Percentiles rank a stretch among this genome's conserved stretches.
Conservation (phyloP, 73 alveolate species). For the Tetrahymena thermophila region DNA sequence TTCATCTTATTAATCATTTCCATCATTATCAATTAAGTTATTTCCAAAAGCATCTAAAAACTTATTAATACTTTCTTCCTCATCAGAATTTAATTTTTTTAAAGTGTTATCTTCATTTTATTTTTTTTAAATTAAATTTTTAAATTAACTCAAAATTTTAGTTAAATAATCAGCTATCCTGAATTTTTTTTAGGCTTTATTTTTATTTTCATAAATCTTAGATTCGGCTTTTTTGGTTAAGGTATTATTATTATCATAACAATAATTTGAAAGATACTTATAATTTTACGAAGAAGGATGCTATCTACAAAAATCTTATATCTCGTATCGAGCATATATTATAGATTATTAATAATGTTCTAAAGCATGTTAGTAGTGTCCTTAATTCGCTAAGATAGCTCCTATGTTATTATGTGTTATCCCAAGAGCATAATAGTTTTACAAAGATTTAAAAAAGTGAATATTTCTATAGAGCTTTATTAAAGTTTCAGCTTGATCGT, state of each 20-base stretch:
- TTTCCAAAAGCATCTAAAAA: background rate
- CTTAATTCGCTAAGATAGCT: background rate
- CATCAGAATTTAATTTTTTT: background rate
- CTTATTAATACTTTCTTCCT: background rate
- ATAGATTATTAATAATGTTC: background rate
- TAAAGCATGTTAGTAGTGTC: background rate
- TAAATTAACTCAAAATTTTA: no score
- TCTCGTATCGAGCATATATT: background rate
- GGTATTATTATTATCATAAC: background rate
- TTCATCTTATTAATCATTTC: background rate
- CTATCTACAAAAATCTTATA: background rate
- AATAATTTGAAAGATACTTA: background rate
- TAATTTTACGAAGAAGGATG: background rate
- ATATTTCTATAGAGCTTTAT: background rate
- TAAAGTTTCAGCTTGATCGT: background rate
- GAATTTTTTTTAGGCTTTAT: no score
- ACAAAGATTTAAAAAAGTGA: background rate
- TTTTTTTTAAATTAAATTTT: no score
- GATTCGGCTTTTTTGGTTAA: no score
- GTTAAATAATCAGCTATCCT: no score
- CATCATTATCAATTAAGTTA: background rate
- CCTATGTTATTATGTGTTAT: background rate
- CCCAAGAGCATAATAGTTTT: background rate
- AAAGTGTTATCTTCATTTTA: background rate
- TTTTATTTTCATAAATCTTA: no score